Evolutionary conservation across 2,329 filamentous ascomycete genomes (phyloP).

Genomic region (Coniochaeta prunicola): DNA sequence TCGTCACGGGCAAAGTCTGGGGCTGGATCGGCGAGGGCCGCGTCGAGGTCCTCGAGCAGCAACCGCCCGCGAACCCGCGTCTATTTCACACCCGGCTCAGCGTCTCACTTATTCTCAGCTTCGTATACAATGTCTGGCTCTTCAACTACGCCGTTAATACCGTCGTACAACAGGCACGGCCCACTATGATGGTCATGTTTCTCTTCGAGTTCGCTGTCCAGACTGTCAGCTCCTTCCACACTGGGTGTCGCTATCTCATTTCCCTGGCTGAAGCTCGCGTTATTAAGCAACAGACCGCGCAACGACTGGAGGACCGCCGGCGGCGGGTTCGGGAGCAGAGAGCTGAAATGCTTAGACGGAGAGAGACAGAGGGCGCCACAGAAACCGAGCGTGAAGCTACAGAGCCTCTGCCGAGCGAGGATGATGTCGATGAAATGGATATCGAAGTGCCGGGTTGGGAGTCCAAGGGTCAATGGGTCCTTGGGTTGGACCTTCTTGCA

Average conservation of each 20-base stretch:
- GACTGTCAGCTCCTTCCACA: slow-evolving; percentile 72
- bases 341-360: slow-evolving; percentile 41
- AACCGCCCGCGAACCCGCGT: slow-evolving; percentile 80
- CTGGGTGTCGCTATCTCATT: slow-evolving; percentile 69
- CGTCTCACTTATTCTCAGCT: slow-evolving; percentile 69
- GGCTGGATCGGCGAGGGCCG: slow-evolving; percentile 96
- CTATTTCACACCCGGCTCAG: slow-evolving; percentile 82
- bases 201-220: slow-evolving; percentile 94
- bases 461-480: slow-evolving; percentile 85
- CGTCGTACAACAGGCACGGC: slow-evolving; percentile 79
- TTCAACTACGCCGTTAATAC: slow-evolving; percentile 74
- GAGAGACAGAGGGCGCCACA: slow-evolving; percentile 36
- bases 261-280: slow-evolving; percentile 73
- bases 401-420: slow-evolving; percentile 47
- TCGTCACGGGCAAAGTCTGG: slow-evolving; percentile 95
- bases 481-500: slow-evolving; percentile 78
- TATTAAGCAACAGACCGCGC: slow-evolving; percentile 63
- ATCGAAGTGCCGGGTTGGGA: slow-evolving; percentile 96
- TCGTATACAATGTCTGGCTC: slow-evolving; percentile 73
- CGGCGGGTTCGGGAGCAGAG: slow-evolving; percentile 57
- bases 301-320: slow-evolving; percentile 60
- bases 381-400: slow-evolving; percentile 39
- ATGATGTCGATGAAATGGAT: slow-evolving; percentile 82
- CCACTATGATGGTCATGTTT: slow-evolving; percentile 99
- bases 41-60: slow-evolving; percentile 90